Conservation (phyloP, 768 basidiomycete genomes). For the Collybiopsis confluens region DNA sequence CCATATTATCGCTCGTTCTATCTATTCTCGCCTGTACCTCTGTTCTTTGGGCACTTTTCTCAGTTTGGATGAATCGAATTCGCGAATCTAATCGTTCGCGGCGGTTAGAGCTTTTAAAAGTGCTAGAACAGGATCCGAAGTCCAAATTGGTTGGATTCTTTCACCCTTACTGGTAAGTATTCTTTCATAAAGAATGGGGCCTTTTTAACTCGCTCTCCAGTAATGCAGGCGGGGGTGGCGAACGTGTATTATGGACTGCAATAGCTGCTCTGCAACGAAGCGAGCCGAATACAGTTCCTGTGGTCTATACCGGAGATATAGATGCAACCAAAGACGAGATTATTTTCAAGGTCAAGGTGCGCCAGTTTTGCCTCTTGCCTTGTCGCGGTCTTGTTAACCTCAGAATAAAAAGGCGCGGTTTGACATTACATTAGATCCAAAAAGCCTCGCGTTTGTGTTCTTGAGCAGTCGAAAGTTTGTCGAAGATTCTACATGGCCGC, state of each 20-base stretch:
- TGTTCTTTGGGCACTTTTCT: neutral
- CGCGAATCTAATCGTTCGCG: neutral
- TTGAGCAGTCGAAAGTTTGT: conserved; percentile 65
- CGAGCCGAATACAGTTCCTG: conserved; percentile 59
- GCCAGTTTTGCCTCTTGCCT: conserved; percentile 10
- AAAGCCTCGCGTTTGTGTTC: conserved; percentile 76
- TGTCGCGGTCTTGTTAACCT: neutral
- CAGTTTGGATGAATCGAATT: neutral
- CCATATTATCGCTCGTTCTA: too few species aligned
- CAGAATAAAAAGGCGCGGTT: conserved; percentile 68
- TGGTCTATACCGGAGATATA: conserved; percentile 88
- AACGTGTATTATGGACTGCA: conserved; percentile 93
- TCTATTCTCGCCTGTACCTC: neutral
- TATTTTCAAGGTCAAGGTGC: conserved; percentile 74
- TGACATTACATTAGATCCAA: conserved; percentile 65
- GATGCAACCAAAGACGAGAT: conserved; percentile 80
- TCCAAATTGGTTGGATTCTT: conserved; percentile 75
- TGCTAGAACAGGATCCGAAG: neutral
- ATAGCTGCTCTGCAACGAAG: conserved; percentile 70
- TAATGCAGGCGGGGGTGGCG: conserved; percentile 96
- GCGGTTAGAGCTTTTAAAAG: neutral
- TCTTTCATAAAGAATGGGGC: neutral
- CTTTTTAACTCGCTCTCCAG: conserved; percentile 44
- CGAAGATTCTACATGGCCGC: conserved; percentile 78
- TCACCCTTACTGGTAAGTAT: conserved; percentile 86